Conservation (phyloP, 2,329 filamentous ascomycete genomes). For the Trichoderma aggressivum region DNA sequence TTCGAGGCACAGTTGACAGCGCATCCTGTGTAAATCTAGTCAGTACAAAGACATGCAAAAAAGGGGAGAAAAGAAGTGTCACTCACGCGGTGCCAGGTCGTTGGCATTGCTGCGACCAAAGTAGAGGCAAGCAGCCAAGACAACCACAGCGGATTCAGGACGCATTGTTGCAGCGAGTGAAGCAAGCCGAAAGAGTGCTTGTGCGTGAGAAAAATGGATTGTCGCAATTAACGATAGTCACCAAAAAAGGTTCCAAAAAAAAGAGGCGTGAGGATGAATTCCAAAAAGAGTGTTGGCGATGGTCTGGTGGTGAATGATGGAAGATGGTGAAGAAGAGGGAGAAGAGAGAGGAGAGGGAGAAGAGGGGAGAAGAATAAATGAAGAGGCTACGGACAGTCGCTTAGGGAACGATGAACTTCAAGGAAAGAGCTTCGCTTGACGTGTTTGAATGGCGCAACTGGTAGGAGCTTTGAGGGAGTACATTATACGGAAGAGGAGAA, state of each 20-base stretch:
- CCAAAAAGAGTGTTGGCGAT: slow-evolving; percentile 25
- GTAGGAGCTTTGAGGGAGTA: background rate
- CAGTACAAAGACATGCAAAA: background rate
- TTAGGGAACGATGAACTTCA: background rate
- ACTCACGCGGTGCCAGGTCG: slow-evolving; percentile 4
- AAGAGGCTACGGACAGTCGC: slow-evolving; percentile 16
- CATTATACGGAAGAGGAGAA: background rate
- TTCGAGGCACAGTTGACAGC: slow-evolving; percentile 23
- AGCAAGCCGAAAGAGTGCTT: background rate
- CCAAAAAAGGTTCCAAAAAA: slow-evolving; percentile 35
- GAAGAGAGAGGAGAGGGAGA: slow-evolving; percentile 19
- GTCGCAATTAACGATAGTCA: slow-evolving; percentile 33
- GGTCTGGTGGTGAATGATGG: slow-evolving; percentile 21
- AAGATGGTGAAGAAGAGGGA: slow-evolving; percentile 20
- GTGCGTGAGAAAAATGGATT: slow-evolving; percentile 24
- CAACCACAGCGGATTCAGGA: slow-evolving; percentile 9
- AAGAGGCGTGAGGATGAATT: slow-evolving; percentile 21
- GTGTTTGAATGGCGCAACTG: background rate
- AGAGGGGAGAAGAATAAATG: slow-evolving; percentile 19
- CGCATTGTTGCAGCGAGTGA: slow-evolving; percentile 23
- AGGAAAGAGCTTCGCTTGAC: slow-evolving; percentile 1
- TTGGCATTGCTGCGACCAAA: background rate
- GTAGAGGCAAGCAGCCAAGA: slow-evolving; percentile 19
- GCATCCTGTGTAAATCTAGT: slow-evolving; percentile 19
- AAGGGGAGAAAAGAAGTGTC: background rate